Percentiles rank a stretch among this genome's conserved stretches.
These are phyloP conservation scores for Suhomyces chickasaworum DNA, from an alignment of 1,139 yeast genomes.

Conservation along the genomic window DNA sequence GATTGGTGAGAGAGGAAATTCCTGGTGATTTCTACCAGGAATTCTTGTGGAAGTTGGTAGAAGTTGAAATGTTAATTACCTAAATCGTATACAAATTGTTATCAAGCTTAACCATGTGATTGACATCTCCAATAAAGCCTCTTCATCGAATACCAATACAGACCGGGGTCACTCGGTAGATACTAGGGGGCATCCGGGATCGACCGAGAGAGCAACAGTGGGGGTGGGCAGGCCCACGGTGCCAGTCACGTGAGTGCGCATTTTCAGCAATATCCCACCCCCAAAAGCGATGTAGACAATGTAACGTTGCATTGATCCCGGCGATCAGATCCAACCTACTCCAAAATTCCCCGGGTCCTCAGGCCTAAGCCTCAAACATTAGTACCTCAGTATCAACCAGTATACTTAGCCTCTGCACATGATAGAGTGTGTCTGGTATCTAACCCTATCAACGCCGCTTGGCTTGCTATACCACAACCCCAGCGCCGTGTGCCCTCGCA, in stretches of 20 bases:
- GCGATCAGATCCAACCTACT: too few species aligned
- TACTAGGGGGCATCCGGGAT: slow-evolving; percentile 2
- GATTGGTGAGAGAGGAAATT: neutral
- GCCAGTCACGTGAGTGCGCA: neutral
- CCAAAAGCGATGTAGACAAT: neutral
- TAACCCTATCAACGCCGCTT: neutral
- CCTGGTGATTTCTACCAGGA: too few species aligned
- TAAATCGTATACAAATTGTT: too few species aligned
- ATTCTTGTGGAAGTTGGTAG: too few species aligned
- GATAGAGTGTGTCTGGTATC: too few species aligned
- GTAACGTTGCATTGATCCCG: neutral
- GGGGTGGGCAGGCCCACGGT: neutral
- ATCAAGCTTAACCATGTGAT: neutral
- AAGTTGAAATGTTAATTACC: too few species aligned
- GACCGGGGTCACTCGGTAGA: neutral
- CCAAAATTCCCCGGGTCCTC: too few species aligned
- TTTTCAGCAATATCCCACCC: neutral
- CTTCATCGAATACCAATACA: neutral
- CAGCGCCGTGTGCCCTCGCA: neutral
- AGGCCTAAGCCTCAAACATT: too few species aligned
- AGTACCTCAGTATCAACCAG: too few species aligned
- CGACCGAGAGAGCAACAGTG: slow-evolving; percentile 1
- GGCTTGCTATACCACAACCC: neutral
- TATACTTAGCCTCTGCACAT: too few species aligned
- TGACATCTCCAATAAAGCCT: neutral